Conservation (phyloP, 805 yeast species). For the Candida vartiovaarae region DNA sequence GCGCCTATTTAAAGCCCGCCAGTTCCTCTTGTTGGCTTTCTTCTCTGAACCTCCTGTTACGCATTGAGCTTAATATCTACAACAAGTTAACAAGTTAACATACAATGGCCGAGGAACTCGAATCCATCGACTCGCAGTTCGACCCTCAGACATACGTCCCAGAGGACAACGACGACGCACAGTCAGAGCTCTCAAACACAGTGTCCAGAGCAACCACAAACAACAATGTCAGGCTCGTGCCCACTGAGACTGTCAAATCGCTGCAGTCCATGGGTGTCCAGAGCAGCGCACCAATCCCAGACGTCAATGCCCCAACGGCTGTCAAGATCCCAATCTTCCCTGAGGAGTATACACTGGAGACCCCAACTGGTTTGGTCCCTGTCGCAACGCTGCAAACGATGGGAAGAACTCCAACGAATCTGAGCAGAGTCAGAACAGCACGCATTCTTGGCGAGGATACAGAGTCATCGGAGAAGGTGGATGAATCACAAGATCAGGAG, state of each 20-base stretch:
- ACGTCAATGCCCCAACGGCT: constrained; percentile 46
- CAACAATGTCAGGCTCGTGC: constrained; percentile 31
- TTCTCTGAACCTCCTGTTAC: neutral
- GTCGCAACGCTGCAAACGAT: constrained; percentile 60
- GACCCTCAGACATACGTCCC: constrained; percentile 37
- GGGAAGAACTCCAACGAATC: constrained; percentile 43
- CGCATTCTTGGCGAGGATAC: constrained; percentile 10
- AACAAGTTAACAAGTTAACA: neutral
- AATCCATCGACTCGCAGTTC: constrained; percentile 18
- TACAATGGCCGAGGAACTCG: constrained; percentile 10
- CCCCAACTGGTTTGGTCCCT: constrained; percentile 83
- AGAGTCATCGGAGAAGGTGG: constrained; percentile 8
- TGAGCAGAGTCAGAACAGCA: constrained; percentile 31
- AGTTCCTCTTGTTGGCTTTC: neutral
- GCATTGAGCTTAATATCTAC: neutral
- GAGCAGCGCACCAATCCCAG: constrained; percentile 46
- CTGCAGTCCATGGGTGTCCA: constrained; percentile 56
- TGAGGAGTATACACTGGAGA: constrained; percentile 86
- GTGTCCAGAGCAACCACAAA: constrained; percentile 17
- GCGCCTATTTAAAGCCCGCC: no score
- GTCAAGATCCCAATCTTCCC: constrained; percentile 74
- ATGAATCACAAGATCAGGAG: constrained; percentile 24
- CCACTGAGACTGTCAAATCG: constrained; percentile 72
- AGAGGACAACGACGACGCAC: constrained; percentile 36
- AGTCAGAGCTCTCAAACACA: constrained; percentile 32